These are phyloP conservation scores for Fusarium nisikadoi DNA, from an alignment of 2,329 filamentous ascomycete genomes.

Conservation along the genomic window DNA sequence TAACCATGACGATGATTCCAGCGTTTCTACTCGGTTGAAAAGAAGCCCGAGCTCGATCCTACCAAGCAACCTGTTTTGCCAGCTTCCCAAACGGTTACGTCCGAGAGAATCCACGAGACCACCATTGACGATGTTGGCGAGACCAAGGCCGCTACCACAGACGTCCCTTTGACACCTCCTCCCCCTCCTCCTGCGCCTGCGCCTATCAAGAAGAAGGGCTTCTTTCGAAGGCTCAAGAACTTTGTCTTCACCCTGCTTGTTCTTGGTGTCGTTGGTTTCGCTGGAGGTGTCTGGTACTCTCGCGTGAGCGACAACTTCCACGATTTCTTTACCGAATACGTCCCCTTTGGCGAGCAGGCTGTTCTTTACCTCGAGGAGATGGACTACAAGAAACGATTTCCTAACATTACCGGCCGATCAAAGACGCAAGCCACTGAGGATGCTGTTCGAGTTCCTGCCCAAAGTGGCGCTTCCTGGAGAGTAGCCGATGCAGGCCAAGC, in stretches of 20 bases:
- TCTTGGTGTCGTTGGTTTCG: slow-evolving; percentile 81
- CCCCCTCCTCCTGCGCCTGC: slow-evolving; percentile 48
- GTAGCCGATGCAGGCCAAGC: slow-evolving; percentile 69
- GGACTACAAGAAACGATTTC: slow-evolving; percentile 90
- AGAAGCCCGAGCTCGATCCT: slow-evolving; percentile 61
- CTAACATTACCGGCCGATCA: slow-evolving; percentile 60
- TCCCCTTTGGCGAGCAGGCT: slow-evolving; percentile 93
- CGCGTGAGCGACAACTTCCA: slow-evolving; percentile 97
- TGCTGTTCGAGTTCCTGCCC: slow-evolving; percentile 83
- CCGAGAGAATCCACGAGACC: slow-evolving; percentile 57
- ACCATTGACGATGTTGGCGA: slow-evolving; percentile 51
- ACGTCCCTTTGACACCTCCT: slow-evolving; percentile 48
- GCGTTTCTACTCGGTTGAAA: slow-evolving; percentile 68
- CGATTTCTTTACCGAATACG: slow-evolving; percentile 97
- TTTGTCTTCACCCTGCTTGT: slow-evolving; percentile 81
- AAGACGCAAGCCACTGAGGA: slow-evolving; percentile 67
- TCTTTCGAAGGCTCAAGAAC: slow-evolving; percentile 78
- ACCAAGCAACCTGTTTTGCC: slow-evolving; percentile 64
- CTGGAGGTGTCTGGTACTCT: slow-evolving; percentile 90
- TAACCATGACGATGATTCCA: slow-evolving; percentile 49
- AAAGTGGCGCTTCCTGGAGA: slow-evolving; percentile 86
- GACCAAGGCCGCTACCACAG: slow-evolving; percentile 53
- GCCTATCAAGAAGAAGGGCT: slow-evolving; percentile 67
- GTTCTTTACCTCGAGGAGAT: slow-evolving; percentile 96
- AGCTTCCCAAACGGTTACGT: slow-evolving; percentile 62